Percentiles rank a stretch among this genome's conserved stretches.
phyloP scores from a whole-genome alignment of 139 green algal genomes.

The Haematococcus lacustris region DNA sequence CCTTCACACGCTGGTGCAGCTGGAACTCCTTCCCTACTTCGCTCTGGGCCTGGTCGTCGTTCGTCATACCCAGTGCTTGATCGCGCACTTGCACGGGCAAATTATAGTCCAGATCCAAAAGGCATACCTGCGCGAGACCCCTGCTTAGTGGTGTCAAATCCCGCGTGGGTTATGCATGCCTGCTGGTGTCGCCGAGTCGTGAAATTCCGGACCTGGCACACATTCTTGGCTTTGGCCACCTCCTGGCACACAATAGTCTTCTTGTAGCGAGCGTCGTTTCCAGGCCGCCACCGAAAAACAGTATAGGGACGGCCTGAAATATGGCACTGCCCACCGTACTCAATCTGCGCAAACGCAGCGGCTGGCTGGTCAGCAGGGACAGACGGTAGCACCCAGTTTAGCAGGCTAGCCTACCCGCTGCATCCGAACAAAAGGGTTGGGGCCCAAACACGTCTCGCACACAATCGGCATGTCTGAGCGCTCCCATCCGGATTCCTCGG shows the following conservation, averaged over 20 bases:
- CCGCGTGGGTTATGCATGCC: too few species aligned
- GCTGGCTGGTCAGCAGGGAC: too few species aligned
- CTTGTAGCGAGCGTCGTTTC: constrained; percentile 89
- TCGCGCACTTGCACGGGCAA: constrained; percentile 89
- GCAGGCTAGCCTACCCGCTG: constrained; percentile 81
- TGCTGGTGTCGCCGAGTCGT: too few species aligned
- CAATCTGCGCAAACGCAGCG: constrained; percentile 52
- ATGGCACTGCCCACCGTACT: constrained; percentile 81
- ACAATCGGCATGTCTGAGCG: constrained; percentile 93
- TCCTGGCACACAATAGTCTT: constrained; percentile 98
- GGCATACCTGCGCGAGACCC: constrained; percentile 90
- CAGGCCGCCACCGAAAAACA: constrained; percentile 84
- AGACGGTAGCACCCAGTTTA: neutral
- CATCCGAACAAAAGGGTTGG: constrained; percentile 98
- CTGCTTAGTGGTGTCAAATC: too few species aligned
- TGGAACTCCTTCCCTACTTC: constrained; percentile 84
- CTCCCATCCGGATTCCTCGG: constrained; percentile 87
- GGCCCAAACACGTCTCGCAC: constrained; percentile 93
- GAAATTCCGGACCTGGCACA: constrained; percentile 88
- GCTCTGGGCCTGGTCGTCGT: constrained; percentile 72
- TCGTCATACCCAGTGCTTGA: constrained; percentile 67
- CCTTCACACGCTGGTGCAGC: constrained; percentile 17
- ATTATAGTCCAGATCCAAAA: constrained; percentile 95
- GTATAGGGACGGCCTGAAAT: constrained; percentile 89
- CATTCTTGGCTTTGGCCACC: constrained; percentile 97